phyloP scores from a whole-genome alignment of 1,284 basidiomycete genomes.

The Malassezia restricta region DNA sequence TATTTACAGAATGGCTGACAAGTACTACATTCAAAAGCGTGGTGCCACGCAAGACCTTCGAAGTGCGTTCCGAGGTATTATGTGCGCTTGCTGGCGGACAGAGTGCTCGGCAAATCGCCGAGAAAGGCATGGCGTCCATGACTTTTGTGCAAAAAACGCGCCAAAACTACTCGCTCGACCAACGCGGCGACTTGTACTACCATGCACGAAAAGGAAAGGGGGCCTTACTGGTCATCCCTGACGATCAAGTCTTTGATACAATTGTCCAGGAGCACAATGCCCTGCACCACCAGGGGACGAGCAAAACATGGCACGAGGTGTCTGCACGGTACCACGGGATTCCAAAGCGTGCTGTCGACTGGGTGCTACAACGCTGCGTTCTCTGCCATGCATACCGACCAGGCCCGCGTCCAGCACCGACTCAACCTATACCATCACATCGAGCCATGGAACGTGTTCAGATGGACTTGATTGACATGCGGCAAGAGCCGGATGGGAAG shows the following conservation, averaged over 20 bases:
- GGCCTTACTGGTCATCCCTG: background rate
- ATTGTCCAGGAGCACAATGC: slow-evolving; percentile 4
- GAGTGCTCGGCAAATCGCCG: background rate
- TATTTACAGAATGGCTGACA: background rate
- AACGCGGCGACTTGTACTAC: background rate
- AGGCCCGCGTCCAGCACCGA: background rate
- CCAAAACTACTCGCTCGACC: background rate
- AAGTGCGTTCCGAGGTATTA: background rate
- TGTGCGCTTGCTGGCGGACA: background rate
- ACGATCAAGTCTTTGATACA: slow-evolving; percentile 2
- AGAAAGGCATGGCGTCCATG: background rate
- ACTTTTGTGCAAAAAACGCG: slow-evolving; percentile 4
- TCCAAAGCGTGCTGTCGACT: slow-evolving; percentile 1
- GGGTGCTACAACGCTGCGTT: slow-evolving; percentile 1
- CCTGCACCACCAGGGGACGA: slow-evolving; percentile 5
- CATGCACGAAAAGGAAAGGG: slow-evolving; percentile 4
- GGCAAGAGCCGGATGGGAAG: background rate
- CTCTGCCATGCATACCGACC: background rate
- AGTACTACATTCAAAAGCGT: slow-evolving; percentile 1
- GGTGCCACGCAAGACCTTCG: background rate
- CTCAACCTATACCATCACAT: background rate
- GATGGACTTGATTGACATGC: slow-evolving; percentile 12
- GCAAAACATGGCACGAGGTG: slow-evolving; percentile 7
- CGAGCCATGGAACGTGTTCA: slow-evolving; percentile 5
- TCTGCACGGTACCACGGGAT: slow-evolving; percentile 3